Evolutionary conservation across 768 basidiomycete species (phyloP).

Genomic region (Suillus lakei): DNA sequence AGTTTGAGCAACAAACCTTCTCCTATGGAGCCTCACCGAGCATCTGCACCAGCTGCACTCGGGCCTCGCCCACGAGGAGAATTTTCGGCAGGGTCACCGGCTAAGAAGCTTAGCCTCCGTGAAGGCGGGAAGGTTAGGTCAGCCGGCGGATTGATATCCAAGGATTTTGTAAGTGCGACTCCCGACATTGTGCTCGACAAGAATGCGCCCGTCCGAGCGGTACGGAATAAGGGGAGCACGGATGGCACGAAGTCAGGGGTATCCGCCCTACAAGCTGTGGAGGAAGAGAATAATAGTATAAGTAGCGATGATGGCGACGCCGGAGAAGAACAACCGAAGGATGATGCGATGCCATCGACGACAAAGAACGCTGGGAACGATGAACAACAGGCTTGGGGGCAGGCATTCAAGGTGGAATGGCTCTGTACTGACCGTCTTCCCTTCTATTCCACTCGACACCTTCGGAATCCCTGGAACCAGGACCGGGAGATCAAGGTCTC

Average conservation of each 20-base stretch:
- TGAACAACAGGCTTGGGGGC: conserved; percentile 61
- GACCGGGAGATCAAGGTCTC: conserved; percentile 83
- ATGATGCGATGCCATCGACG: conserved; percentile 12
- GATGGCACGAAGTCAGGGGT: conserved; percentile 16
- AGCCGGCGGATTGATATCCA: conserved; percentile 3
- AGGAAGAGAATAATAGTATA: conserved; percentile 23
- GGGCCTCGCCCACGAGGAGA: conserved; percentile 38
- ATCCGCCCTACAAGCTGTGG: conserved; percentile 23
- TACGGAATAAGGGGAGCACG: conserved; percentile 22
- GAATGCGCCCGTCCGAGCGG: conserved; percentile 44
- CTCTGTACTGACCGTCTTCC: conserved; percentile 69
- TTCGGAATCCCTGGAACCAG: conserved; percentile 94
- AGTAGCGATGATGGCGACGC: conserved; percentile 23
- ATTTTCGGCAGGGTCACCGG: conserved; percentile 32
- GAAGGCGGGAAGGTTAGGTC: conserved; percentile 1
- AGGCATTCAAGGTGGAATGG: conserved; percentile 86
- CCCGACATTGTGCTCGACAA: conserved; percentile 45
- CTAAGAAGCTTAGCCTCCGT: conserved; percentile 40
- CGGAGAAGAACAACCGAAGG: conserved; percentile 25
- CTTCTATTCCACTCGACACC: conserved; percentile 75
- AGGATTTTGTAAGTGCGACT: conserved; percentile 1
- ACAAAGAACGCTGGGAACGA: conserved; percentile 2
- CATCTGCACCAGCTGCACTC: conserved; percentile 60
- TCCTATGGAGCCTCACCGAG: conserved; percentile 6
- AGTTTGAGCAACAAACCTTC: background rate